Evolutionary conservation across 148 eudicot species (phyloP).

Genomic region (Suaeda aralocaspica): DNA sequence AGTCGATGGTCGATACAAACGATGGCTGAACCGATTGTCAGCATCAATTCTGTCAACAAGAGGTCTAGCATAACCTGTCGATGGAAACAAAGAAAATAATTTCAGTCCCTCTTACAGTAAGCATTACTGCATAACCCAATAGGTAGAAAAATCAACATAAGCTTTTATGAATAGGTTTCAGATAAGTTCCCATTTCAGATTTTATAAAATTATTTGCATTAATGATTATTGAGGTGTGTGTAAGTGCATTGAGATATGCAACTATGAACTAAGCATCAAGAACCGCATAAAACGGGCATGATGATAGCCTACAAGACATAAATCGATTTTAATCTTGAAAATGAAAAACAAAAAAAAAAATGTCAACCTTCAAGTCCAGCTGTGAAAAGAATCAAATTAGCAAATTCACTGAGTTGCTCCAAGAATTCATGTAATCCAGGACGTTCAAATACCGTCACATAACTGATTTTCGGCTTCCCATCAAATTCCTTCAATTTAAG

Average conservation of each 20-base stretch:
- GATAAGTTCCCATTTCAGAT: background rate
- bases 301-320: no score
- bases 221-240: background rate
- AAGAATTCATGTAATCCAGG: slow-evolving; percentile 89
- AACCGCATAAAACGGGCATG: background rate
- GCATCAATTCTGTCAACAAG: slow-evolving; percentile 86
- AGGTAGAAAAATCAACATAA: background rate
- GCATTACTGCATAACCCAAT: background rate
- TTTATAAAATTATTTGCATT: background rate
- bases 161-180: background rate
- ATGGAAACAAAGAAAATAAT: slow-evolving; percentile 7
- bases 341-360: slow-evolving; percentile 6
- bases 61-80: slow-evolving; percentile 88
- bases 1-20: slow-evolving; percentile 83
- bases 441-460: slow-evolving; percentile 98
- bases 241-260: background rate
- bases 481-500: slow-evolving; percentile 63
- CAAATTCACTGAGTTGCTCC: slow-evolving; percentile 82
- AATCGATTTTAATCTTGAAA: background rate
- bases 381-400: slow-evolving; percentile 87
- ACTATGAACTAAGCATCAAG: background rate
- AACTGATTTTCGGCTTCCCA: slow-evolving; percentile 91
- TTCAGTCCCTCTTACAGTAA: background rate
- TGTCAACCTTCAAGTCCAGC: slow-evolving; percentile 94
- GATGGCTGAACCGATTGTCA: slow-evolving; percentile 49